phyloP scores from a whole-genome alignment of 2,329 filamentous ascomycete species.

The Lachnum nothofagi region DNA sequence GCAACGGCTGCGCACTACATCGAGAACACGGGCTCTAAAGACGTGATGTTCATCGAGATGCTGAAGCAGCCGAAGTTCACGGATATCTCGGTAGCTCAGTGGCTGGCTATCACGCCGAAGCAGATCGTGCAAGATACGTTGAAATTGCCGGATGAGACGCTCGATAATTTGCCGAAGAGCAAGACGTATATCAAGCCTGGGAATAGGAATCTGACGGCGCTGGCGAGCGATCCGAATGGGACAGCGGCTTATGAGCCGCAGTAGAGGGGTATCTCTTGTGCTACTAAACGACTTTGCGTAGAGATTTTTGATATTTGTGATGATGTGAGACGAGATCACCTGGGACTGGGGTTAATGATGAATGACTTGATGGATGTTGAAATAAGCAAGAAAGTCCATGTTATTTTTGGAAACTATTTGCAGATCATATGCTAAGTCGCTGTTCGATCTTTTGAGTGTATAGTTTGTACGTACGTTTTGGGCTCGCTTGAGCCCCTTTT shows the following conservation, averaged over 20 bases:
- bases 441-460: too few species aligned
- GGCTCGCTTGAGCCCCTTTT: too few species aligned
- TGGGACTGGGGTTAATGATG: too few species aligned
- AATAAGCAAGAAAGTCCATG: too few species aligned
- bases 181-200: constrained; percentile 42
- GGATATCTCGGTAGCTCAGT: constrained; percentile 53
- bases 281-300: too few species aligned
- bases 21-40: constrained; percentile 55
- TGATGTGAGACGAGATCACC: not conserved
- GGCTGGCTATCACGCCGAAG: constrained; percentile 44
- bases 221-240: constrained; percentile 19
- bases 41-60: constrained; percentile 56
- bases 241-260: constrained; percentile 19
- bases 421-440: too few species aligned
- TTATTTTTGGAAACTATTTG: too few species aligned
- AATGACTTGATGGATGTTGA: not conserved
- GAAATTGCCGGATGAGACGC: constrained; percentile 46
- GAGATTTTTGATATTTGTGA: not conserved
- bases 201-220: constrained; percentile 29
- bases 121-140: constrained; percentile 53
- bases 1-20: constrained; percentile 53
- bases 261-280: too few species aligned
- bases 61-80: constrained; percentile 40
- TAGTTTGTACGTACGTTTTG: too few species aligned
- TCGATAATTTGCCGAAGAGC: constrained; percentile 37